Evolutionary conservation across 1,139 yeast species (phyloP).

Genomic region (Suhomyces ambrosiae): DNA sequence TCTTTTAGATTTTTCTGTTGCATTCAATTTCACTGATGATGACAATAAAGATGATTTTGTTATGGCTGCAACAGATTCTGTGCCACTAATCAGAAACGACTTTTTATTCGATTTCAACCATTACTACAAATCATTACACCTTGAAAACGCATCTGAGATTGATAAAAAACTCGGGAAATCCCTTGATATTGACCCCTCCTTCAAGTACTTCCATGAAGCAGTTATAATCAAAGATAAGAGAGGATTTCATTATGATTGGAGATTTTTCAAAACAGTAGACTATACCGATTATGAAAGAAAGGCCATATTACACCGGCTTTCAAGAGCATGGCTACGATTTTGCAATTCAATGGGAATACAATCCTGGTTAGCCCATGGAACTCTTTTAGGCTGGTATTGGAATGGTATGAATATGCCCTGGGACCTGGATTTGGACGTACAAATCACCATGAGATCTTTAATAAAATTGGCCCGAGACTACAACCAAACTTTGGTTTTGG

Average conservation of each 20-base stretch:
- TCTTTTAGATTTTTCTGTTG: too few species aligned
- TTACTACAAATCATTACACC: too few species aligned
- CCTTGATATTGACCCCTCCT: neutral
- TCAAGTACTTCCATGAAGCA: conserved; percentile 34
- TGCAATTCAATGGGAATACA: conserved; percentile 41
- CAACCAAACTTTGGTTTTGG: conserved; percentile 53
- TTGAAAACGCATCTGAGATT: too few species aligned
- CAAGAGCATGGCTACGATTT: conserved; percentile 58
- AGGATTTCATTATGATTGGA: conserved; percentile 40
- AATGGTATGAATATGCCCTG: conserved; percentile 62
- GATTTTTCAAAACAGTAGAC: conserved; percentile 36
- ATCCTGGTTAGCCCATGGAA: conserved; percentile 65
- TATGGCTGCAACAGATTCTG: too few species aligned
- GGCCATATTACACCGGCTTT: conserved; percentile 47
- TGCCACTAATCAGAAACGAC: too few species aligned
- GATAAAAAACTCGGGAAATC: too few species aligned
- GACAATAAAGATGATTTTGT: too few species aligned
- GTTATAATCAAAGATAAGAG: conserved; percentile 40
- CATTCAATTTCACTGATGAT: too few species aligned
- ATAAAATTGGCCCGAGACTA: conserved; percentile 40
- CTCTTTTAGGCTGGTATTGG: conserved; percentile 62
- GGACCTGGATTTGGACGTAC: conserved; percentile 69
- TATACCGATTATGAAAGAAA: conserved; percentile 39
- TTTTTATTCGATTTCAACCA: too few species aligned
- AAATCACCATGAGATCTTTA: conserved; percentile 49